Evolutionary conservation across 306 rosid genomes (phyloP).

Genomic region (Vicia villosa): DNA sequence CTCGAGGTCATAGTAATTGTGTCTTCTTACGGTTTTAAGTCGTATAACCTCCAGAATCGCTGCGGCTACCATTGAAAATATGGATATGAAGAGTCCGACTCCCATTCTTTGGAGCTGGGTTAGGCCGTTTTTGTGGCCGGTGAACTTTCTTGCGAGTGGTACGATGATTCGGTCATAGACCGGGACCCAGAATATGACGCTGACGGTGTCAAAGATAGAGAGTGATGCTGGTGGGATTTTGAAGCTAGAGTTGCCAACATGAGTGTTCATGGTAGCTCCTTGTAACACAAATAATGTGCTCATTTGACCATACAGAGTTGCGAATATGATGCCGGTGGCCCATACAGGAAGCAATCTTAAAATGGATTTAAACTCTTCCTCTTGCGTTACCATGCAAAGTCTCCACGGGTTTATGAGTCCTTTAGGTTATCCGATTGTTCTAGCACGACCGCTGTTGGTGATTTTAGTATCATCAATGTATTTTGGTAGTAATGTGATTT

Average conservation of each 20-base stretch:
- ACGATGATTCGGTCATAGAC: constrained; percentile 76
- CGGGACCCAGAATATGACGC: constrained; percentile 91
- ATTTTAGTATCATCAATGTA: too few relatives aligned
- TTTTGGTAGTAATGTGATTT: too few relatives aligned
- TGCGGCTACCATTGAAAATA: constrained; percentile 68
- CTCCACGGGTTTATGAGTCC: constrained; percentile 63
- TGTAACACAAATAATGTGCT: constrained; percentile 73
- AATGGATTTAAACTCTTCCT: constrained; percentile 84
- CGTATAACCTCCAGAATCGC: constrained; percentile 67
- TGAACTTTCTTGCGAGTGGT: constrained; percentile 56
- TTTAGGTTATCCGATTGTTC: constrained; percentile 43
- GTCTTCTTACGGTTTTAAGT: constrained; percentile 49
- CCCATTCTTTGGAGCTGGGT: constrained; percentile 93
- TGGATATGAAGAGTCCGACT: constrained; percentile 71
- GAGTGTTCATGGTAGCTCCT: constrained; percentile 63
- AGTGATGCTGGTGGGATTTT: constrained; percentile 78
- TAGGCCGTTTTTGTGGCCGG: constrained; percentile 67
- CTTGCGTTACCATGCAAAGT: constrained; percentile 90
- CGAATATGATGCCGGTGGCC: constrained; percentile 78
- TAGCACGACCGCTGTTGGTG: constrained; percentile 67
- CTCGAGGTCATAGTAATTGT: constrained; percentile 53
- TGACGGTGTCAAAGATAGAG: constrained; percentile 68
- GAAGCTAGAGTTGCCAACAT: constrained; percentile 49
- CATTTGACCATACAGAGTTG: constrained; percentile 79
- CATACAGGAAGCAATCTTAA: constrained; percentile 83